phyloP scores from a whole-genome alignment of 129 eudicot genomes.

The Tanacetum coccineum region DNA sequence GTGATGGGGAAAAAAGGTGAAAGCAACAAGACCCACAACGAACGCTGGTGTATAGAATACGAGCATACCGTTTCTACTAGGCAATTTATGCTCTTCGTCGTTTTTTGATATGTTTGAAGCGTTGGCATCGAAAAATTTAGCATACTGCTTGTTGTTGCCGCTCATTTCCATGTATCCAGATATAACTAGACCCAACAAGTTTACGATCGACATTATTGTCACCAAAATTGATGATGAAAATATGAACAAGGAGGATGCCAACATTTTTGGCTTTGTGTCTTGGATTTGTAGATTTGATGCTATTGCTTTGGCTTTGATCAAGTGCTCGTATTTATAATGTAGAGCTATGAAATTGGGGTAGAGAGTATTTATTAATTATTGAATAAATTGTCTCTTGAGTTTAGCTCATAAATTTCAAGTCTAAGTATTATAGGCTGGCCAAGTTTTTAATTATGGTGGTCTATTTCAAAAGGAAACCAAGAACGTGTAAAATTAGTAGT shows the following conservation, averaged over 20 bases:
- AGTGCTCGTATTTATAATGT: conserved; percentile 8
- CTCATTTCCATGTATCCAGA: conserved; percentile 32
- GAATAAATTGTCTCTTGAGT: background rate
- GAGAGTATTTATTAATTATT: background rate
- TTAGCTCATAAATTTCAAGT: background rate
- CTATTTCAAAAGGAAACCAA: too few species aligned
- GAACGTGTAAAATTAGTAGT: too few species aligned
- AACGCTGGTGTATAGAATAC: conserved; percentile 47
- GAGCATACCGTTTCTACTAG: conserved; percentile 56
- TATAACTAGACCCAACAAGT: conserved; percentile 9
- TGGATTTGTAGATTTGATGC: conserved; percentile 20
- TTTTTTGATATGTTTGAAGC: conserved; percentile 6
- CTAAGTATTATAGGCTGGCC: background rate
- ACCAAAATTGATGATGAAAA: conserved; percentile 31
- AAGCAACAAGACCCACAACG: conserved; percentile 26
- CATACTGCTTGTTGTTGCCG: conserved; percentile 51
- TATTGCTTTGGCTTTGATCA: conserved; percentile 42
- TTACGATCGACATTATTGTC: conserved; percentile 24
- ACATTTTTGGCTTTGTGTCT: background rate
- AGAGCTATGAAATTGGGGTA: background rate
- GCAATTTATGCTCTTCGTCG: background rate
- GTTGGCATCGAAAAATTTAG: conserved; percentile 42
- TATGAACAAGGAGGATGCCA: conserved; percentile 20
- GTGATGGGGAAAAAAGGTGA: background rate
- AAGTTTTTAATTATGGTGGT: too few species aligned